Percentiles rank a stretch among this genome's conserved stretches.
Conservation (phyloP, 352 stramenopile genomes). For the Phytopythium aichiense region DNA sequence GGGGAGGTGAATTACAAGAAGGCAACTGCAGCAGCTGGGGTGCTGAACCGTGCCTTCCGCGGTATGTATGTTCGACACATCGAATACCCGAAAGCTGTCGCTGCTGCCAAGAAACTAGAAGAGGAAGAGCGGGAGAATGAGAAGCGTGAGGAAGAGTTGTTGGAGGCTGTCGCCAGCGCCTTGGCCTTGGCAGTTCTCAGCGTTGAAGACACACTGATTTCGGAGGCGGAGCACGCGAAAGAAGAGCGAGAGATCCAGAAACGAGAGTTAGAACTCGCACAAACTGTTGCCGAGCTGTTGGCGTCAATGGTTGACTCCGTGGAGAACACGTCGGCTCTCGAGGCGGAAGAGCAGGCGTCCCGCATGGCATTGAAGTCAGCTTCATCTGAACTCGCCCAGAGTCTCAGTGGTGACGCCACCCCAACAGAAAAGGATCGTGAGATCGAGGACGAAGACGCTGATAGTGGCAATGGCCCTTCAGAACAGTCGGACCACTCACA, state of each 20-base stretch:
- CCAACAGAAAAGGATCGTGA: neutral
- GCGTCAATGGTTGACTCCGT: neutral
- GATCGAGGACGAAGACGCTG: neutral
- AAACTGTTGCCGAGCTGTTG: neutral
- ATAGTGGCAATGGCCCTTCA: neutral
- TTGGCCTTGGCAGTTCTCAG: neutral
- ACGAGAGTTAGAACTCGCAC: neutral
- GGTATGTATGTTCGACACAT: conserved; percentile 17
- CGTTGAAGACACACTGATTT: conserved; percentile 1
- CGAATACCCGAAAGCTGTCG: conserved; percentile 4
- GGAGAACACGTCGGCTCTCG: neutral
- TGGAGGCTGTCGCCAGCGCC: neutral
- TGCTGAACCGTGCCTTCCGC: conserved; percentile 30
- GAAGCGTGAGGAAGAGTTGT: neutral
- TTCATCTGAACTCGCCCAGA: neutral
- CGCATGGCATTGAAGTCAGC: neutral
- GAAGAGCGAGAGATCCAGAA: neutral
- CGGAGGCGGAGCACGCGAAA: neutral
- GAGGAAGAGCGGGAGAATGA: neutral
- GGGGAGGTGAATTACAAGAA: conserved; percentile 14
- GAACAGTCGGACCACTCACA: neutral
- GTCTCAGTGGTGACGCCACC: neutral
- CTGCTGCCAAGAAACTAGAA: neutral
- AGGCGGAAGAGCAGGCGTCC: neutral
- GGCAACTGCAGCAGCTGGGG: conserved; percentile 13